Evolutionary conservation across 164 flowering plant species (phyloP), one percentile per base, ranked within the genome.

Genomic region (Amborella trichopoda): DNA sequence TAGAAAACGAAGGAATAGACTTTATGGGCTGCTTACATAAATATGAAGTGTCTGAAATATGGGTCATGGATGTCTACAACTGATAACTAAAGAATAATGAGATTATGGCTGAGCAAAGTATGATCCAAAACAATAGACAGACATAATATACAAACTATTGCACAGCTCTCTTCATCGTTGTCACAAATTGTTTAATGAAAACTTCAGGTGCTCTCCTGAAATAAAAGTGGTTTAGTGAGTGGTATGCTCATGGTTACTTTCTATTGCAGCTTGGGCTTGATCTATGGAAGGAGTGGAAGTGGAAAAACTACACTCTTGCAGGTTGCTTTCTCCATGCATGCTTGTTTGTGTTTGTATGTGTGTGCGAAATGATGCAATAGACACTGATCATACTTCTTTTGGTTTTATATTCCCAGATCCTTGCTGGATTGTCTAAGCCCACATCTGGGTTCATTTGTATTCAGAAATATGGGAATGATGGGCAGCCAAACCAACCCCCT

Each of bases 261-360:
- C 53, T 53, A 21, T 20, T 67, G 64, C 80, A 88, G 99, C 63
- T 81, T 88, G 49, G 99, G 99, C 16, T 71, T 93, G 71, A 81
- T 93, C 16, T 93, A 80, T 63, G 99, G 99, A 49, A 80, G 69
- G 55, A 93, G 97, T 72, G 99, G 97, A 59, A 85, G 99, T 65
- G 99, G 99, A 26, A 93, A 93, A 70, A 88, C 99, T 32, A 93
- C 97, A 52, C 80, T 93, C 19, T 71, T 93, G 81, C 99, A 88
- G 96, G 99, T 73, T 10, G 41, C 54, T 28, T 19, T 47, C 56
- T 55, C 24, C 11, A 28, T 33, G 32, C 32, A 12, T 28, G 11
- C 53, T 40, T 48, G 25, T 17, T 43, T 18, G 27, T 18, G 16
- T 53, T 17, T 44, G 28, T 13, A 5, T 17, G 28, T 27, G 19